Percentiles rank a stretch among this genome's conserved stretches.
phyloP scores from a whole-genome alignment of 169 alveolate genomes.

The Cryptosporidium meleagridis region DNA sequence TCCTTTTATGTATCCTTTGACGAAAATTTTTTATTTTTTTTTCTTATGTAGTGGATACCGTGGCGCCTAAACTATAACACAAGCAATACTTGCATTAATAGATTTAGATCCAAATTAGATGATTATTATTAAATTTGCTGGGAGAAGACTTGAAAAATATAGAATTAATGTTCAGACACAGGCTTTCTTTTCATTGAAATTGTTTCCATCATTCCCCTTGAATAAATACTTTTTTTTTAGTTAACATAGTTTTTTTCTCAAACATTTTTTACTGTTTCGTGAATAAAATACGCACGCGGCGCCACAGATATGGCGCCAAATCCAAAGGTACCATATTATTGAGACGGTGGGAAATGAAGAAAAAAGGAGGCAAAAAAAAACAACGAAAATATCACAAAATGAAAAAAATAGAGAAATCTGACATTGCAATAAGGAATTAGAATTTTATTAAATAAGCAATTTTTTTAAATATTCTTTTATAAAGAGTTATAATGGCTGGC shows the following conservation, averaged over 20 bases:
- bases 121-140: background rate
- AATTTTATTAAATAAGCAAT: background rate
- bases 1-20: background rate
- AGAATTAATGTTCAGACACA: too few species aligned
- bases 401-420: background rate
- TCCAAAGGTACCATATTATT: slow-evolving; percentile 9
- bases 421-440: background rate
- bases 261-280: too few species aligned
- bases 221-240: background rate
- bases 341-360: slow-evolving; percentile 11
- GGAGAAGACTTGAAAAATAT: background rate
- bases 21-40: background rate
- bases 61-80: slow-evolving; percentile 43
- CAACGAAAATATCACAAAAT: background rate
- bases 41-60: slow-evolving; percentile 47
- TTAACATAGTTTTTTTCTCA: background rate
- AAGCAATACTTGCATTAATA: slow-evolving; percentile 14
- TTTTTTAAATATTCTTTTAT: background rate
- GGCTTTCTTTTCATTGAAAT: too few species aligned
- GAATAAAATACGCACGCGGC: background rate
- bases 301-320: background rate
- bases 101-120: background rate
- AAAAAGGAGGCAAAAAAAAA: background rate
- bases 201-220: too few species aligned
- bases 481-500: background rate